A percentile compares a stretch with the other conserved stretches of the same genome.
These are phyloP conservation scores for Pyracantha coccinea DNA, from an alignment of 331 rosid species.

Conservation along the genomic window DNA sequence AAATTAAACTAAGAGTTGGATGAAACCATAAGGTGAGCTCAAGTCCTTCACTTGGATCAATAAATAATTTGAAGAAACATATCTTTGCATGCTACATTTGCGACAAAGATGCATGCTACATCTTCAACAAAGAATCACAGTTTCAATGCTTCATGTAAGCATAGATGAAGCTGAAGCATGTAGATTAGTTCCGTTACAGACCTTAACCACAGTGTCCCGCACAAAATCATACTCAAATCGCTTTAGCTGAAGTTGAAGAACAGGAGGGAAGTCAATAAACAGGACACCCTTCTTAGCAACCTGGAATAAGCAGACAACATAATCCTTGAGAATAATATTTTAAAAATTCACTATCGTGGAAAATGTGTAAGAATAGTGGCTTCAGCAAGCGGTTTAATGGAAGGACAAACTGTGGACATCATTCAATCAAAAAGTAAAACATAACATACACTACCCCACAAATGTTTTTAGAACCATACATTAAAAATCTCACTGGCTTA, in stretches of 20 bases:
- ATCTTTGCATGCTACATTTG: not conserved
- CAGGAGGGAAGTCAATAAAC: conserved; percentile 91
- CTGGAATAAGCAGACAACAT: conserved; percentile 33
- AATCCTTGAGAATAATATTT: not conserved
- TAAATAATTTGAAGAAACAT: not conserved
- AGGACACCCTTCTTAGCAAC: conserved; percentile 82
- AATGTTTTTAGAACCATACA: no score
- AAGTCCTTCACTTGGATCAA: not conserved
- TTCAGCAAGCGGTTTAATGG: not conserved
- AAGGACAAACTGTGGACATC: no score
- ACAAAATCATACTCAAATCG: conserved; percentile 78
- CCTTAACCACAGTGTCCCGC: conserved; percentile 87
- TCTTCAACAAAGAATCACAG: not conserved
- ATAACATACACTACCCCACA: no score
- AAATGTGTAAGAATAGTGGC: not conserved
- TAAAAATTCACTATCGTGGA: not conserved
- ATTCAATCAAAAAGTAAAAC: no score
- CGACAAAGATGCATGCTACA: not conserved
- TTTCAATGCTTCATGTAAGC: not conserved
- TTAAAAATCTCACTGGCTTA: no score
- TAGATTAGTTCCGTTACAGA: conserved; percentile 22
- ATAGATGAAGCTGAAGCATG: not conserved
- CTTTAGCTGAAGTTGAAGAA: conserved; percentile 87
- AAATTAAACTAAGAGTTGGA: not conserved
- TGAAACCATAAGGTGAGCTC: not conserved